Evolutionary conservation across 148 eudicot species (phyloP).

Genomic region (Selenicereus undatus): DNA sequence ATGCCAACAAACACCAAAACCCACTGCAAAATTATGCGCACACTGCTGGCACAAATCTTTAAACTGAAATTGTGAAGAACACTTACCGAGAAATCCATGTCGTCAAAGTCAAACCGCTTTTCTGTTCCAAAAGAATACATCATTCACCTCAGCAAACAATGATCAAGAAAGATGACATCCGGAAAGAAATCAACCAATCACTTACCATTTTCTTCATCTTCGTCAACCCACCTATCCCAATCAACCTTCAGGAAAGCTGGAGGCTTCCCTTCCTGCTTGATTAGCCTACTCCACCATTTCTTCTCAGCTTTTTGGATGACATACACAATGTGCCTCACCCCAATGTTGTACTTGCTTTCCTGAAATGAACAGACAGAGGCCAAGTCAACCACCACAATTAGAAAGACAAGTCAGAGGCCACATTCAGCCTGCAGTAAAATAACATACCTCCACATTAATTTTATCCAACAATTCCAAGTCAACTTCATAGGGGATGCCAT

Average conservation of each 20-base stretch:
- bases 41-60: neutral
- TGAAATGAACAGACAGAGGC: constrained; percentile 21
- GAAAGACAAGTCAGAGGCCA: neutral
- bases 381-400: neutral
- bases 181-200: constrained; percentile 6
- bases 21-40: neutral
- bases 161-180: neutral
- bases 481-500: constrained; percentile 50
- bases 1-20: neutral
- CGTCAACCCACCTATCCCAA: constrained; percentile 92
- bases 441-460: constrained; percentile 55
- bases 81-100: constrained; percentile 71
- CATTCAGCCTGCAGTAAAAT: neutral
- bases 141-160: neutral
- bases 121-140: constrained; percentile 29
- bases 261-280: constrained; percentile 66
- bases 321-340: constrained; percentile 53
- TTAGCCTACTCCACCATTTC: constrained; percentile 74
- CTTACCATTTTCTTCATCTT: constrained; percentile 64
- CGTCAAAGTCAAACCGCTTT: constrained; percentile 39
- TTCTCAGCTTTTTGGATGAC: constrained; percentile 58
- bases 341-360: constrained; percentile 63
- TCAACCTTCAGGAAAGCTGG: constrained; percentile 70
- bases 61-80: neutral
- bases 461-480: constrained; percentile 61